phyloP scores from a whole-genome alignment of 2,329 filamentous ascomycete species.

The Periconia digitata region DNA sequence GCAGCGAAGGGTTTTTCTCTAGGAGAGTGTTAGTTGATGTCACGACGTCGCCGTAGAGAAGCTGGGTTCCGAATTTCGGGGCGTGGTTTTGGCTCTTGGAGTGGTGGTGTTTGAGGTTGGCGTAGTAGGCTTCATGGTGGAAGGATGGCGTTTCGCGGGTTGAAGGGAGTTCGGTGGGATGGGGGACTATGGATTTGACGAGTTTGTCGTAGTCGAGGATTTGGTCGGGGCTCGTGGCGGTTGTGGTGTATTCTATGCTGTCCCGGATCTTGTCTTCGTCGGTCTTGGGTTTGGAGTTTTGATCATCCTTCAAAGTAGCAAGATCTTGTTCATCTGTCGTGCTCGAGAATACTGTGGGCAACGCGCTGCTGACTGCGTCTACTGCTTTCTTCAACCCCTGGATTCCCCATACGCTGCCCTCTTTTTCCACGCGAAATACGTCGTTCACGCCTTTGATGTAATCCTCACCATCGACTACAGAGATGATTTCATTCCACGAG shows the following conservation, averaged over 20 bases:
- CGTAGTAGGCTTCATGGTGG: conserved; percentile 78
- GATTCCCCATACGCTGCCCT: conserved; percentile 50
- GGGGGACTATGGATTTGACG: conserved; percentile 72
- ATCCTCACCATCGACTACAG: conserved; percentile 65
- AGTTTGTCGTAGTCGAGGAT: conserved; percentile 75
- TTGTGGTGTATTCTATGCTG: conserved; percentile 27
- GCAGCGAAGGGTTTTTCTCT: conserved; percentile 84
- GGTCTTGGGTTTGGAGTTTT: conserved; percentile 25
- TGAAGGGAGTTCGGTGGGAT: conserved; percentile 68
- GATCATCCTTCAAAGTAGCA: conserved; percentile 8
- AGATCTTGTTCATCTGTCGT: conserved; percentile 23
- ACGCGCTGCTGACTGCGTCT: conserved; percentile 25
- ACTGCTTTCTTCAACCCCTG: conserved; percentile 39
- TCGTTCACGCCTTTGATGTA: conserved; percentile 81
- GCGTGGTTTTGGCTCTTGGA: conserved; percentile 57
- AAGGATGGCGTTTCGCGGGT: conserved; percentile 80
- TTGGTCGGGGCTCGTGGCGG: conserved; percentile 51
- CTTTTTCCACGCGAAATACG: conserved; percentile 75
- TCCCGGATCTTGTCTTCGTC: conserved; percentile 33
- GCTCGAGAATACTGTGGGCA: conserved; percentile 23
- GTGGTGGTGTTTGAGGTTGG: conserved; percentile 69
- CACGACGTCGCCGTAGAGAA: conserved; percentile 89
- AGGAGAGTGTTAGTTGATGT: conserved; percentile 93
- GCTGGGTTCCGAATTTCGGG: conserved; percentile 68
- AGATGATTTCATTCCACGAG: conserved; percentile 67